Evolutionary conservation across 1,284 basidiomycete genomes (phyloP), one percentile per base, ranked within the genome.

Genomic region (Acaromyces ingoldii): DNA sequence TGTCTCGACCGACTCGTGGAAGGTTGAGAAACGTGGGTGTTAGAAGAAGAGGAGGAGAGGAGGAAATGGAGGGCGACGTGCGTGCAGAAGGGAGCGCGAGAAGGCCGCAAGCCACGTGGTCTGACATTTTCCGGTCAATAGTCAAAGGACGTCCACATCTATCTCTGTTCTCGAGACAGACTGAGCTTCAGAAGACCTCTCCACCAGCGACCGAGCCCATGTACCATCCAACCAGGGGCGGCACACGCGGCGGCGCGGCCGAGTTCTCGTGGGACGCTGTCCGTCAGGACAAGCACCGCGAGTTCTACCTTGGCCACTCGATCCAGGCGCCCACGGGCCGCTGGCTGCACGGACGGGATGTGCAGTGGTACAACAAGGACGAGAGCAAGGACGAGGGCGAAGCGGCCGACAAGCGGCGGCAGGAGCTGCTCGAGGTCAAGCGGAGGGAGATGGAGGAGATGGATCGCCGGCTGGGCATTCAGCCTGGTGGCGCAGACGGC

Each of bases 341-440:
- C 9, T 75, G 72, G 72, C 68, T 68, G 36, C 62, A 68, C 31
- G 68, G 68, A 15, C 53, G 63, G 15, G 72, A 75, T 51, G 70
- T 75, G 48, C 64, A 62, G 26, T 75, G 72, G 72, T 75, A 73
- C 58, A 74, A 67, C 60, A 70, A 67, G 33, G 67, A 69, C 37
- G 53, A 50, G 26, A 19, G 29, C n/a, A 26, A 28, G 22, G 19
- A 36, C 45, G n/a, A 34, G 21, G 38, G 49, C 11, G 51, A 36
- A 7, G 25, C 46, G 1, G 58, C 55, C 0, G 65, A 72, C 25
- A 48, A 53, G 38, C 39, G 67, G n/a, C 30, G 62, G 21, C 52
- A 65, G 33, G 72, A 75, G 53, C 26, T 72, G 25, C 26, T 59
- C 6, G 50, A 46, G 39, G 58, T 75, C 34, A 75, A 75, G 49